Evolutionary conservation across 2,329 filamentous ascomycete genomes (phyloP).

Genomic region (Fusarium foetens): DNA sequence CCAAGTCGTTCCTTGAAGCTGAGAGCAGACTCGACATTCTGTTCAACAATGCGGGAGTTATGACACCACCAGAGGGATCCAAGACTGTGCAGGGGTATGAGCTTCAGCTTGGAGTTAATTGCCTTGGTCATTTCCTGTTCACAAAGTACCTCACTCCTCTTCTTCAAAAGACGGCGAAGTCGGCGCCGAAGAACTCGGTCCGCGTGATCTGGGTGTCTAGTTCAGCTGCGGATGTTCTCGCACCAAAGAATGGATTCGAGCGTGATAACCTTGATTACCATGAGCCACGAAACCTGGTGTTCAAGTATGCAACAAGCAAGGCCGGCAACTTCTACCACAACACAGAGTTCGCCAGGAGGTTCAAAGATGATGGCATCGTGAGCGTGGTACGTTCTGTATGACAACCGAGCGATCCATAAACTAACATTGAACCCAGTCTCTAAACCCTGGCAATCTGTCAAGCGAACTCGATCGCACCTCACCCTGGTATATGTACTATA

Average conservation of each 20-base stretch:
- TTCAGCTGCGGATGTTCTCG: slow-evolving; percentile 43
- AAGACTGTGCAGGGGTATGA: slow-evolving; percentile 56
- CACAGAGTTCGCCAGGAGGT: slow-evolving; percentile 44
- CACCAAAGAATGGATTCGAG: slow-evolving; percentile 40
- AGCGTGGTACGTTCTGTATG: slow-evolving; percentile 29
- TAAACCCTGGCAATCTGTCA: slow-evolving; percentile 40
- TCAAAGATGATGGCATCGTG: slow-evolving; percentile 45
- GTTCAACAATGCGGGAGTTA: slow-evolving; percentile 59
- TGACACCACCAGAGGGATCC: slow-evolving; percentile 53
- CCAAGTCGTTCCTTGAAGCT: slow-evolving; percentile 45
- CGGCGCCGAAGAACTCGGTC: slow-evolving; percentile 46
- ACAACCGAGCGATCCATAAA: fast-evolving
- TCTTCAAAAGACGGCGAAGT: slow-evolving; percentile 48
- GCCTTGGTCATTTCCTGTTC: slow-evolving; percentile 54
- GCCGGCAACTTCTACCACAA: slow-evolving; percentile 47
- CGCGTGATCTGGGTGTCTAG: slow-evolving; percentile 49
- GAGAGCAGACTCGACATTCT: slow-evolving; percentile 52
- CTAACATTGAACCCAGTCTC: slow-evolving; percentile 22
- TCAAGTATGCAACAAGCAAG: slow-evolving; percentile 48
- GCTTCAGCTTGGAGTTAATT: slow-evolving; percentile 56
- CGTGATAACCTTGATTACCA: slow-evolving; percentile 46
- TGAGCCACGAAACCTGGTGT: slow-evolving; percentile 30
- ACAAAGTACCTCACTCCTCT: slow-evolving; percentile 53
- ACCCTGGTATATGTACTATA: slow-evolving; percentile 38
- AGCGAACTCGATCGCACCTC: slow-evolving; percentile 42